phyloP scores from a whole-genome alignment of 164 flowering plant genomes.

The Vitis labrusca region DNA sequence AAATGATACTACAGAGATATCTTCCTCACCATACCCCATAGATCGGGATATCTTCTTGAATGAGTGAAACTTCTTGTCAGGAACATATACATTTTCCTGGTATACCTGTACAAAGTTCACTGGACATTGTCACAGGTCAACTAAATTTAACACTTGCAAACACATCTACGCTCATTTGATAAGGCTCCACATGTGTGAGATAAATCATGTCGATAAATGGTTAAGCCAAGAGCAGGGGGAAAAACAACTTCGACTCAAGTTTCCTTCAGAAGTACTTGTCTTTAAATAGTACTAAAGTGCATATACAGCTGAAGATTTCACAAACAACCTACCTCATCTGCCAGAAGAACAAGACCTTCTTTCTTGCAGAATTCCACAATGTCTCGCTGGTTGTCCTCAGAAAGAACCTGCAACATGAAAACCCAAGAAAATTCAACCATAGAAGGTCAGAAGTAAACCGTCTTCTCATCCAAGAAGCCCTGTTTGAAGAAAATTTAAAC shows the following conservation, averaged over 20 bases:
- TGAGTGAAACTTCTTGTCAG: conserved; percentile 87
- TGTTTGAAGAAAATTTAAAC: neutral
- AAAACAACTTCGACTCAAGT: neutral
- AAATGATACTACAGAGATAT: conserved; percentile 79
- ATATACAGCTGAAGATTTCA: neutral
- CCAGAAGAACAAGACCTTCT: conserved; percentile 93
- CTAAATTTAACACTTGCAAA: too few relatives aligned
- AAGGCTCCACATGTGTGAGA: neutral
- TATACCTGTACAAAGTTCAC: conserved; percentile 65
- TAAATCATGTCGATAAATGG: neutral
- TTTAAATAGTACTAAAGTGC: neutral
- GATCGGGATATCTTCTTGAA: conserved; percentile 91
- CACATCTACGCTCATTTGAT: too few relatives aligned
- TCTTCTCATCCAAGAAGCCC: neutral
- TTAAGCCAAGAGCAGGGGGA: neutral
- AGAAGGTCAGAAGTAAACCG: neutral
- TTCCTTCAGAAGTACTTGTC: neutral
- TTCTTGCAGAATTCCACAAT: conserved; percentile 94
- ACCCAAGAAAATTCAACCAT: neutral
- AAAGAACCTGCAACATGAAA: conserved; percentile 65
- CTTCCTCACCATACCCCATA: conserved; percentile 89
- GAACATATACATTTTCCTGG: conserved; percentile 91
- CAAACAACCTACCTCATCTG: conserved; percentile 83
- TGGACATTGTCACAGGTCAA: neutral
- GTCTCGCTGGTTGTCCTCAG: conserved; percentile 81